Percentiles rank a stretch among this genome's conserved stretches.
Evolutionary conservation across 805 yeast species (phyloP).

Genomic region (Starmerella potacharoeniae): DNA sequence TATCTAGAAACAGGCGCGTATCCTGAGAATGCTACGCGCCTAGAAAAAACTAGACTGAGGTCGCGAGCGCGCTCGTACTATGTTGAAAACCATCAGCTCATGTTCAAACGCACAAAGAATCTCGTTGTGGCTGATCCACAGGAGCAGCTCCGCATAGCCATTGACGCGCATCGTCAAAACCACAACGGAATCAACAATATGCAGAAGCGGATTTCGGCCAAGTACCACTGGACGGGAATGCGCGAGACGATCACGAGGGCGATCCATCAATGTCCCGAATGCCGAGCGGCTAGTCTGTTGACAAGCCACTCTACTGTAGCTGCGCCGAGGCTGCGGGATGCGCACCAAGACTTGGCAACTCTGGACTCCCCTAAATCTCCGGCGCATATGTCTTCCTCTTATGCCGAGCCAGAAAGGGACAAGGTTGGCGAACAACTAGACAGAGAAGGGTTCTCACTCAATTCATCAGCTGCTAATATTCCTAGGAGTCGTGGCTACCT

Average conservation of each 20-base stretch:
- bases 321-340: not conserved
- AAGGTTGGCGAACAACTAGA: not conserved
- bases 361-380: too few species aligned
- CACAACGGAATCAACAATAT: constrained; percentile 89
- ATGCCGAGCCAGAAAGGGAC: not conserved
- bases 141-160: constrained; percentile 63
- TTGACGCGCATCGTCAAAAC: constrained; percentile 47
- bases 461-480: not conserved
- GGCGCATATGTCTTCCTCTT: too few species aligned
- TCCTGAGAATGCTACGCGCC: constrained; percentile 71
- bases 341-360: not conserved
- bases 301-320: not conserved
- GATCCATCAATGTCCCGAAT: constrained; percentile 61
- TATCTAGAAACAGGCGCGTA: constrained; percentile 77
- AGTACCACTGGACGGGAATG: constrained; percentile 83
- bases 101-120: constrained; percentile 59
- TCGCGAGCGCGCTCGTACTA: constrained; percentile 67
- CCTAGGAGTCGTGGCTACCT: not conserved
- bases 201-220: constrained; percentile 62
- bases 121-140: constrained; percentile 62
- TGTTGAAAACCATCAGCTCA: constrained; percentile 56
- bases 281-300: constrained; percentile 28
- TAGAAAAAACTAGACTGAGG: constrained; percentile 78
- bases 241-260: constrained; percentile 78
- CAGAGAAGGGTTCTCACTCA: not conserved